These are phyloP conservation scores for Alternaria sp. DNA, from an alignment of 2,329 filamentous ascomycete species.

Conservation along the genomic window DNA sequence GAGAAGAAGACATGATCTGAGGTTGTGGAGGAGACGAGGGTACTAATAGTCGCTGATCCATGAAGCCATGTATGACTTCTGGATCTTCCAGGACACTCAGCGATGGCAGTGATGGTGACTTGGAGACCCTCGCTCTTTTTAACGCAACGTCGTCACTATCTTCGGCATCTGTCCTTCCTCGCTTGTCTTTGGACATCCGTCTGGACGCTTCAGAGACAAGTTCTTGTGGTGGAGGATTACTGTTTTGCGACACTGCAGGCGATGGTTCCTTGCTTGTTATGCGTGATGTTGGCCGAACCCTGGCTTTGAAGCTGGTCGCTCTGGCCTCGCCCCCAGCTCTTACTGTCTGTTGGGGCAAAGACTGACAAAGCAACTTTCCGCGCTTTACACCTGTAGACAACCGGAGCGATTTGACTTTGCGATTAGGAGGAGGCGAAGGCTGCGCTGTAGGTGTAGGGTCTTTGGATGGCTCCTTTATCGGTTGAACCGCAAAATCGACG, in stretches of 20 bases:
- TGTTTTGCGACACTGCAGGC: slow-evolving; percentile 6
- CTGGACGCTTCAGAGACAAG: neutral
- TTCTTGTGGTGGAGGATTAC: neutral
- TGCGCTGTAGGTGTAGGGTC: slow-evolving; percentile 14
- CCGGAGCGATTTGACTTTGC: slow-evolving; percentile 48
- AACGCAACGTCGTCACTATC: neutral
- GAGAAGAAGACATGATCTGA: slow-evolving; percentile 4
- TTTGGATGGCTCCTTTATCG: slow-evolving; percentile 12
- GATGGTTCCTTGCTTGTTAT: slow-evolving; percentile 13
- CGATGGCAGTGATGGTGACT: slow-evolving; percentile 15
- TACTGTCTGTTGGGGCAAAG: slow-evolving; percentile 30
- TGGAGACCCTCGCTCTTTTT: slow-evolving; percentile 12
- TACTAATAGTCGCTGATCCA: slow-evolving; percentile 41
- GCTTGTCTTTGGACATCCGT: slow-evolving; percentile 11
- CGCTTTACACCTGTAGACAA: slow-evolving; percentile 51
- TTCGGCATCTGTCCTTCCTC: slow-evolving; percentile 4
- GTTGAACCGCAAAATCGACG: slow-evolving; percentile 39
- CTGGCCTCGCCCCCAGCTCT: slow-evolving; percentile 12
- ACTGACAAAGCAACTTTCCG: slow-evolving; percentile 55
- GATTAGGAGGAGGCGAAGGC: slow-evolving; percentile 23
- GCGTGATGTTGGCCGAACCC: slow-evolving; percentile 2
- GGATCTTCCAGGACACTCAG: slow-evolving; percentile 34
- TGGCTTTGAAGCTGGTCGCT: neutral
- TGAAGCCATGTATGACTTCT: slow-evolving; percentile 35
- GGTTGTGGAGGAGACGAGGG: slow-evolving; percentile 19